phyloP scores from a whole-genome alignment of 176 grass and related monocot genomes.

The Cenchrus fungigraminus region DNA sequence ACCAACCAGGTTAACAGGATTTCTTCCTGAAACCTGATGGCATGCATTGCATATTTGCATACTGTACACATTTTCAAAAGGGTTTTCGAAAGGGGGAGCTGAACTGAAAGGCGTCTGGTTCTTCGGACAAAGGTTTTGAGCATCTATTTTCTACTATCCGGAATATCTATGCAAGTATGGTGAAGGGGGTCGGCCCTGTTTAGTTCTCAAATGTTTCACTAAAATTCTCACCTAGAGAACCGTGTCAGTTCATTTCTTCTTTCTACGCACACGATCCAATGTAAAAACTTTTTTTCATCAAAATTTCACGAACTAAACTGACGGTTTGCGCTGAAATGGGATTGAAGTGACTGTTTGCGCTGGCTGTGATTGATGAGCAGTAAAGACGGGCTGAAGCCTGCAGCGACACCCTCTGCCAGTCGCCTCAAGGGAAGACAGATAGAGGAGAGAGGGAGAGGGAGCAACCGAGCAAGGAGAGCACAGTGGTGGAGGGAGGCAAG shows the following conservation, averaged over 20 bases:
- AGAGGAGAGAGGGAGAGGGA: not conserved
- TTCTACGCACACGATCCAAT: too few relatives aligned
- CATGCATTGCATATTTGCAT: not conserved
- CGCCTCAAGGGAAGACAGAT: constrained; percentile 37
- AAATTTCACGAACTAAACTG: too few relatives aligned
- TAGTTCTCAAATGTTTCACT: too few relatives aligned
- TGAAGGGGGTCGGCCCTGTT: not conserved
- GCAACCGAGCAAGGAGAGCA: not conserved
- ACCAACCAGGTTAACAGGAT: not conserved
- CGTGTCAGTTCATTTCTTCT: too few relatives aligned
- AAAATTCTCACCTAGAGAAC: too few relatives aligned
- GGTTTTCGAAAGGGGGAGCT: too few relatives aligned
- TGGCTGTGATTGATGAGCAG: constrained; percentile 42
- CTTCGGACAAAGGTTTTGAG: not conserved
- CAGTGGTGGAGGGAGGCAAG: not conserved
- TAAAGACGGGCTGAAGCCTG: constrained; percentile 26
- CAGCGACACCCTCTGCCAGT: constrained; percentile 4
- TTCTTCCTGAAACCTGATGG: not conserved
- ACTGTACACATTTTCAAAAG: too few relatives aligned
- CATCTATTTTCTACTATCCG: not conserved
- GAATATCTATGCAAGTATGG: not conserved
- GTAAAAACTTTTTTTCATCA: too few relatives aligned
- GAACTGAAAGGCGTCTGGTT: not conserved
- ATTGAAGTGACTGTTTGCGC: constrained; percentile 45
- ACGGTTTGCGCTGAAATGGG: constrained; percentile 13